These are phyloP conservation scores for Penicillium thymicola DNA, from an alignment of 2,329 filamentous ascomycete species.

Conservation along the genomic window DNA sequence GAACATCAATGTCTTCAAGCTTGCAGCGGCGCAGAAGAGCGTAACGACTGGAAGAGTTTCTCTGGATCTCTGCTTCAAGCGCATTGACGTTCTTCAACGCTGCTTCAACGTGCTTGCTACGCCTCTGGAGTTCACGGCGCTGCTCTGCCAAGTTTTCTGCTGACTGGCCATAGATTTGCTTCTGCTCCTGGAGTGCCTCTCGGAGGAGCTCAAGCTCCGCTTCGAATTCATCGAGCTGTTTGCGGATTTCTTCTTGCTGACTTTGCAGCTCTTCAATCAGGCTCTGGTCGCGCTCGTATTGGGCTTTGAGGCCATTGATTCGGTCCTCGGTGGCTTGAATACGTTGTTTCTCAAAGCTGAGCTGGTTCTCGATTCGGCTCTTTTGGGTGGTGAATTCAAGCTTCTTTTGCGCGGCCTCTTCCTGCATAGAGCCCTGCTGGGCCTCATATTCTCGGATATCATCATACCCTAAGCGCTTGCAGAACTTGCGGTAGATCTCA, in stretches of 20 bases:
- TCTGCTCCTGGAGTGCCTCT: slow-evolving; percentile 67
- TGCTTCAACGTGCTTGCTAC: slow-evolving; percentile 76
- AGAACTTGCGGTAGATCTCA: slow-evolving; percentile 81
- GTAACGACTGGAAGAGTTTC: slow-evolving; percentile 79
- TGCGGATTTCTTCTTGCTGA: slow-evolving; percentile 72
- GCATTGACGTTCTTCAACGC: slow-evolving; percentile 70
- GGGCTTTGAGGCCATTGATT: slow-evolving; percentile 64
- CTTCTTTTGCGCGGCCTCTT: slow-evolving; percentile 83
- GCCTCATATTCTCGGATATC: slow-evolving; percentile 92
- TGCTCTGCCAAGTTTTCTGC: slow-evolving; percentile 74
- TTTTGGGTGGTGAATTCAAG: slow-evolving; percentile 80
- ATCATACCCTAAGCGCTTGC: slow-evolving; percentile 77
- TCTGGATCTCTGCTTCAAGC: slow-evolving; percentile 82
- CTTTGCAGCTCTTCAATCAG: slow-evolving; percentile 68
- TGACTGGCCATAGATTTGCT: slow-evolving; percentile 64
- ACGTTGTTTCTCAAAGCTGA: slow-evolving; percentile 66
- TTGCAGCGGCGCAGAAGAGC: slow-evolving; percentile 82
- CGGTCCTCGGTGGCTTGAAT: slow-evolving; percentile 68
- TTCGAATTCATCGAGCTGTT: slow-evolving; percentile 67
- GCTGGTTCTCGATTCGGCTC: slow-evolving; percentile 58
- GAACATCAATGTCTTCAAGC: slow-evolving; percentile 86
- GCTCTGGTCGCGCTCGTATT: slow-evolving; percentile 62
- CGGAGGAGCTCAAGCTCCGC: slow-evolving; percentile 74
- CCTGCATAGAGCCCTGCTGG: slow-evolving; percentile 86
- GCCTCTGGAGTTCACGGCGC: slow-evolving; percentile 75